Evolutionary conservation across 2,329 filamentous ascomycete genomes (phyloP).

Genomic region (Harringtonia lauricola): DNA sequence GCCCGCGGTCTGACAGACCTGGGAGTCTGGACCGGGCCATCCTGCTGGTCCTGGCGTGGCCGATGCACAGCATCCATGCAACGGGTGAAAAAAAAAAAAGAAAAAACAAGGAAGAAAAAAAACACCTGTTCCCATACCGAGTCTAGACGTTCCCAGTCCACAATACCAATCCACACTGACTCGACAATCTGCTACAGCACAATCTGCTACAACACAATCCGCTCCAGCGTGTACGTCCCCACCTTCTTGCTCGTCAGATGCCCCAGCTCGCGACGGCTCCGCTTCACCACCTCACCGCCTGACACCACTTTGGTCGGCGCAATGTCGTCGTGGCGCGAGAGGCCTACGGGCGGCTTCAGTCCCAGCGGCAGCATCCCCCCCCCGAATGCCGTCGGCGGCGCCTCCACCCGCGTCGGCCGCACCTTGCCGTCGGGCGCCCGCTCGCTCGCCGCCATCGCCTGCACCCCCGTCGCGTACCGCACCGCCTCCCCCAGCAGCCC

Average conservation of each 20-base stretch:
- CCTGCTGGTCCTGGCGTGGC: neutral
- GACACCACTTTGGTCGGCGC: slow-evolving; percentile 48
- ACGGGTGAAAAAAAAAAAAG: neutral
- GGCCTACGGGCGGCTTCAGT: slow-evolving; percentile 38
- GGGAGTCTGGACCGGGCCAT: too few species aligned
- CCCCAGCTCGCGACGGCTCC: slow-evolving; percentile 63
- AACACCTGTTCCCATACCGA: neutral
- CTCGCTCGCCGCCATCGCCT: slow-evolving; percentile 41
- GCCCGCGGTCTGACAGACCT: too few species aligned
- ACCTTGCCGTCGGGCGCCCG: slow-evolving; percentile 22
- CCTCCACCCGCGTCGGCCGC: slow-evolving; percentile 23
- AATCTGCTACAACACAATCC: slow-evolving; percentile 49
- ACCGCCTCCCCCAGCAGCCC: slow-evolving; percentile 56
- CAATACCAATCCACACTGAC: too few species aligned
- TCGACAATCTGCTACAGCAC: too few species aligned
- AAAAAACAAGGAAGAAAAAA: neutral
- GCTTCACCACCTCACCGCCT: slow-evolving; percentile 58
- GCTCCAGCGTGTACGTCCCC: slow-evolving; percentile 74
- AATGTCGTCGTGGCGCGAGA: slow-evolving; percentile 5
- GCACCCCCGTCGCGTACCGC: slow-evolving; percentile 35
- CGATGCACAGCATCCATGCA: neutral
- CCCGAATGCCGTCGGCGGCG: slow-evolving; percentile 22
- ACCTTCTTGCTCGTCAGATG: slow-evolving; percentile 70
- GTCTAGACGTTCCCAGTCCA: too few species aligned
- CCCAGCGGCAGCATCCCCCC: slow-evolving; percentile 58